Percentiles rank a stretch among this genome's conserved stretches.
Conservation (phyloP, 2,329 filamentous ascomycete genomes). For the Fusarium sp. region DNA sequence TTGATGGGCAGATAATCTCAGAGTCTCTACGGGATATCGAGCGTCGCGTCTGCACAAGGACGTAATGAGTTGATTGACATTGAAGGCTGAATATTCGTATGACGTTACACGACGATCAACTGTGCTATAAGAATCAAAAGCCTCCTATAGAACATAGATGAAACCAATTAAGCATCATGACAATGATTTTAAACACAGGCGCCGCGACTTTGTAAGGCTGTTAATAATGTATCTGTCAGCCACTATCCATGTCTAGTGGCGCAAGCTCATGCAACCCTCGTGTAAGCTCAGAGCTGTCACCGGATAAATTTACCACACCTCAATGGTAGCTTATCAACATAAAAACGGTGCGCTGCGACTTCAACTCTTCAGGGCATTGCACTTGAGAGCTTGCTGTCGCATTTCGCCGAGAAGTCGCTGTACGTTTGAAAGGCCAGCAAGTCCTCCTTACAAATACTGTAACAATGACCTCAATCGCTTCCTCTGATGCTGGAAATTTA, state of each 20-base stretch:
- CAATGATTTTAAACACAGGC: background rate
- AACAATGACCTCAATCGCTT: conserved; percentile 38
- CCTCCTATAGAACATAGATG: conserved; percentile 6
- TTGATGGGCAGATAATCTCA: conserved; percentile 57
- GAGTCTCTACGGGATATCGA: background rate
- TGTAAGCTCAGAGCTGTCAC: conserved; percentile 4
- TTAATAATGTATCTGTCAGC: conserved; percentile 26
- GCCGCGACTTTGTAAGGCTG: background rate
- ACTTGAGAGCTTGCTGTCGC: conserved; percentile 13
- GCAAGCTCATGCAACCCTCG: conserved; percentile 29
- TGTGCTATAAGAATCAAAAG: background rate
- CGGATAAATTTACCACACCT: conserved; percentile 17
- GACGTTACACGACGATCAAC: background rate
- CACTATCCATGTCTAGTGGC: conserved; percentile 21
- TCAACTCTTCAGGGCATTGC: conserved; percentile 25
- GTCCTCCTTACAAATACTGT: background rate
- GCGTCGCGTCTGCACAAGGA: background rate
- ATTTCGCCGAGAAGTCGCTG: background rate
- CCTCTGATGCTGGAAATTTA: conserved; percentile 38
- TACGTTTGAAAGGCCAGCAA: background rate
- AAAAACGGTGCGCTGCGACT: background rate
- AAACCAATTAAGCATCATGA: background rate
- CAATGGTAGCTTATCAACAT: background rate
- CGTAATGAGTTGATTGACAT: background rate
- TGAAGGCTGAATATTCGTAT: background rate